These are phyloP conservation scores for Trichoderma citrinoviride DNA, from an alignment of 2,329 filamentous ascomycete species.

Conservation along the genomic window DNA sequence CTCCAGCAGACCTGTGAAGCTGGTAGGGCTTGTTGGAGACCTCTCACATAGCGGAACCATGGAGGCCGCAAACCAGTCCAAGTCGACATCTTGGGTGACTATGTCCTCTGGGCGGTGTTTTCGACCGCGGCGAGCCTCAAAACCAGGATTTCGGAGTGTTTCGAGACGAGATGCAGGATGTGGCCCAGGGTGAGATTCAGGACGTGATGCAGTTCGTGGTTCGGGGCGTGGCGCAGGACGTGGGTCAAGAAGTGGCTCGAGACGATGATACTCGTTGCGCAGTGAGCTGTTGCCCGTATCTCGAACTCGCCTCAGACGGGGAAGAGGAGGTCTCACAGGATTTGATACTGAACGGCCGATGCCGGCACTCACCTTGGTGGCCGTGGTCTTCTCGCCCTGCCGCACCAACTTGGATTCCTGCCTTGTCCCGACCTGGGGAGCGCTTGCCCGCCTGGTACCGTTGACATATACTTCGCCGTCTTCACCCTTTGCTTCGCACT, in stretches of 20 bases:
- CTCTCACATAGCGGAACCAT: neutral
- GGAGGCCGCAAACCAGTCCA: neutral
- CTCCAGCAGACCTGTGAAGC: neutral
- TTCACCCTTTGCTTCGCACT: neutral
- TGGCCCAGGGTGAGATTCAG: neutral
- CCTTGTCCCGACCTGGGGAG: neutral
- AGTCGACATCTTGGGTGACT: neutral
- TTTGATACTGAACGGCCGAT: neutral
- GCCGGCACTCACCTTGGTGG: constrained; percentile 2
- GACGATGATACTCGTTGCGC: constrained; percentile 10
- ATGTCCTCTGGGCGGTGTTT: neutral
- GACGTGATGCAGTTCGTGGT: neutral
- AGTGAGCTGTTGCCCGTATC: neutral
- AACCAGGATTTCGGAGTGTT: neutral
- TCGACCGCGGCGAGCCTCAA: neutral
- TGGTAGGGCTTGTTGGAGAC: neutral
- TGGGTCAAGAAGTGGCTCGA: constrained; percentile 4
- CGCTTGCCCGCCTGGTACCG: neutral
- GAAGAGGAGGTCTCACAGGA: neutral
- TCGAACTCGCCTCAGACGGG: neutral
- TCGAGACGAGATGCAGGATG: neutral
- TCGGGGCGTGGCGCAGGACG: neutral
- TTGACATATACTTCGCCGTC: neutral
- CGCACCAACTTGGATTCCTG: neutral
- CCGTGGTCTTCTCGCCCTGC: neutral